phyloP scores from a whole-genome alignment of 805 yeast genomes.

The Monosporozyma siamensis region DNA sequence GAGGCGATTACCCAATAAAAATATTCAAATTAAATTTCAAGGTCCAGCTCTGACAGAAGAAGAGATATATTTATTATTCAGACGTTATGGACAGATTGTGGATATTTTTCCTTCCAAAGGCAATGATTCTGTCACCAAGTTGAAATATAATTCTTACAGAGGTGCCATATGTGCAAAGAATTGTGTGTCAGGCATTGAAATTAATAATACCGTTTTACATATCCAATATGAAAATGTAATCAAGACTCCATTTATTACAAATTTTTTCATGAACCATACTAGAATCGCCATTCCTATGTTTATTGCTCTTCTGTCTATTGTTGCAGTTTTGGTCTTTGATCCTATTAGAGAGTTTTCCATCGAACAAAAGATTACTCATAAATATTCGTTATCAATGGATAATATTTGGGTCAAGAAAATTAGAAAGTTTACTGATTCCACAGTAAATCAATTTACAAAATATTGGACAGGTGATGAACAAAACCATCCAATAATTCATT shows the following conservation, averaged over 20 bases:
- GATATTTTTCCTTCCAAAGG: slow-evolving; percentile 55
- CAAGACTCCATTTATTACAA: slow-evolving; percentile 43
- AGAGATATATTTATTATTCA: slow-evolving; percentile 64
- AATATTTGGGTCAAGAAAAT: slow-evolving; percentile 31
- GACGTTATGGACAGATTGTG: slow-evolving; percentile 77
- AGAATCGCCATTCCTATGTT: slow-evolving; percentile 73
- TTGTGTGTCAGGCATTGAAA: slow-evolving; percentile 72
- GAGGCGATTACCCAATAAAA: slow-evolving; percentile 59
- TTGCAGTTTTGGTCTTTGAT: slow-evolving; percentile 82
- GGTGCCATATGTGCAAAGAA: slow-evolving; percentile 82
- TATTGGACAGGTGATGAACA: slow-evolving; percentile 29
- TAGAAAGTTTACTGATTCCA: slow-evolving; percentile 32
- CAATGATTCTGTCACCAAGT: slow-evolving; percentile 40
- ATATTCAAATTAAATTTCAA: slow-evolving; percentile 58
- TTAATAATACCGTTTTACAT: slow-evolving; percentile 60
- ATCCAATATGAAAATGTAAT: slow-evolving; percentile 58
- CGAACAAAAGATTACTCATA: slow-evolving; percentile 59
- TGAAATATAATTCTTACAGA: slow-evolving; percentile 47
- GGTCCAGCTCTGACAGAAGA: slow-evolving; percentile 75
- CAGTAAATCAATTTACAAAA: slow-evolving; percentile 31
- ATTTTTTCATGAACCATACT: slow-evolving; percentile 63
- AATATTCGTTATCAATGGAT: slow-evolving; percentile 42
- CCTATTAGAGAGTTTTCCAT: slow-evolving; percentile 82
- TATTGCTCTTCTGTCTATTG: slow-evolving; percentile 67
- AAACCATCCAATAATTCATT: slow-evolving; percentile 19